Conservation (phyloP, 257 asterid species). For the Nicotiana otophora region DNA sequence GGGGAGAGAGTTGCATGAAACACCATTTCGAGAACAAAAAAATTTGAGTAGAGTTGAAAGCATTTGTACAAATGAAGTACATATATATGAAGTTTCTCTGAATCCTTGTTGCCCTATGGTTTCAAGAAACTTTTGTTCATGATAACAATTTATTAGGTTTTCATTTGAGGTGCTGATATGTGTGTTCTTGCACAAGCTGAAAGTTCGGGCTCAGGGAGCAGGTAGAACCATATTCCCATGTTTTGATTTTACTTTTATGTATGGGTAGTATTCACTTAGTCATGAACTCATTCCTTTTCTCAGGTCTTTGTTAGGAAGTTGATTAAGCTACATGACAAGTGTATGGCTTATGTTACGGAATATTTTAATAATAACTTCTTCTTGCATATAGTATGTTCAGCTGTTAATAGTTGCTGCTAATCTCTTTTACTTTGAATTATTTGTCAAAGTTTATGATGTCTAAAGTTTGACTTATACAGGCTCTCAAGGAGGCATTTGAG, state of each 20-base stretch:
- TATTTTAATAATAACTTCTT: constrained; percentile 7
- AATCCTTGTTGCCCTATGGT: no score
- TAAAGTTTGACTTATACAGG: constrained; percentile 20
- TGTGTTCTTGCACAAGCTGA: constrained; percentile 27
- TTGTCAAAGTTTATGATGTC: neutral
- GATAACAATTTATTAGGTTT: no score
- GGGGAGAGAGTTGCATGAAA: no score
- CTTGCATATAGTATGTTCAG: constrained; percentile 10
- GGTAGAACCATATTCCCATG: constrained; percentile 10
- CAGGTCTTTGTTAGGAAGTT: constrained; percentile 24
- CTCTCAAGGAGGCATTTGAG: constrained; percentile 58
- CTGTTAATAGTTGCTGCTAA: neutral
- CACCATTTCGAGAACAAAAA: no score
- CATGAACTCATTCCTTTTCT: neutral
- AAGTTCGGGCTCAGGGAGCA: constrained; percentile 25
- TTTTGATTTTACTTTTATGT: no score
- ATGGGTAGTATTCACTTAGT: no score
- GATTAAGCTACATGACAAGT: constrained; percentile 14
- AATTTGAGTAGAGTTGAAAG: no score
- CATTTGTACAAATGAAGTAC: no score
- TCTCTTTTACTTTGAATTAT: neutral
- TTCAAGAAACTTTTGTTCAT: no score
- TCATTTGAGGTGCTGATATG: neutral
- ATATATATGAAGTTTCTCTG: no score
- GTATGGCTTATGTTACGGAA: constrained; percentile 5